Percentiles rank a stretch among this genome's conserved stretches.
Evolutionary conservation across 2,329 filamentous ascomycete species (phyloP).

Genomic region (Rhynchosporium secalis): DNA sequence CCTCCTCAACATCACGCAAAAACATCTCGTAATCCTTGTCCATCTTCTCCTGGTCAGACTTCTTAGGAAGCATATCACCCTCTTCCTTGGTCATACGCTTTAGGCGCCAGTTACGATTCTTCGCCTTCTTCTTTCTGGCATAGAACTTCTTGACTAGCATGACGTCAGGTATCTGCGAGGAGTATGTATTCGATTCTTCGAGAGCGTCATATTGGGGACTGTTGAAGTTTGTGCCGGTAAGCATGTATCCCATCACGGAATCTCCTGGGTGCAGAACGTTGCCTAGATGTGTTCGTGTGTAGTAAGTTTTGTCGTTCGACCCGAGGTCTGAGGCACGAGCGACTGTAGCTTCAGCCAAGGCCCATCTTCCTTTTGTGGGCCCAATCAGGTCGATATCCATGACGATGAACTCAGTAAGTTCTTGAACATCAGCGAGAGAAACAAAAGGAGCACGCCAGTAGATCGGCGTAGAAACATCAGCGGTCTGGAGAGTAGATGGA

Average conservation of each 20-base stretch:
- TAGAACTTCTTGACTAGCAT: slow-evolving; percentile 97
- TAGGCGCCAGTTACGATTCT: slow-evolving; percentile 86
- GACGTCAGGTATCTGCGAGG: slow-evolving; percentile 82
- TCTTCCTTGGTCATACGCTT: slow-evolving; percentile 92
- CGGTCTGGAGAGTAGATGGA: slow-evolving; percentile 84
- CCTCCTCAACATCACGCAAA: slow-evolving; percentile 93
- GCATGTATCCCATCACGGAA: slow-evolving; percentile 90
- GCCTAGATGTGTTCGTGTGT: slow-evolving; percentile 86
- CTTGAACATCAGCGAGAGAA: slow-evolving; percentile 77
- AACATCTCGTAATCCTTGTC: slow-evolving; percentile 97
- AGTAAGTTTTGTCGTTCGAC: slow-evolving; percentile 82
- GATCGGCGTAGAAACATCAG: slow-evolving; percentile 76
- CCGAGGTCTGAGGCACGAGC: slow-evolving; percentile 85
- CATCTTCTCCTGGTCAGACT: slow-evolving; percentile 83
- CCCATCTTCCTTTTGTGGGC: slow-evolving; percentile 74
- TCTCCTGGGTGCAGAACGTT: slow-evolving; percentile 84
- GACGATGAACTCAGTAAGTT: slow-evolving; percentile 88
- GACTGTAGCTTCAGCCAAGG: slow-evolving; percentile 84
- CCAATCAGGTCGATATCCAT: slow-evolving; percentile 88
- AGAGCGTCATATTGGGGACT: slow-evolving; percentile 81
- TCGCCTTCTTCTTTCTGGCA: slow-evolving; percentile 78
- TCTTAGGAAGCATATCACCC: slow-evolving; percentile 80
- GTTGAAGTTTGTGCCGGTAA: slow-evolving; percentile 91
- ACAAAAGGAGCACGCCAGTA: slow-evolving; percentile 92
- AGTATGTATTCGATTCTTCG: slow-evolving; percentile 74